A percentile compares a stretch with the other conserved stretches of the same genome.
phyloP scores from a whole-genome alignment of 139 green algal genomes.

The Micractinium conductrix region DNA sequence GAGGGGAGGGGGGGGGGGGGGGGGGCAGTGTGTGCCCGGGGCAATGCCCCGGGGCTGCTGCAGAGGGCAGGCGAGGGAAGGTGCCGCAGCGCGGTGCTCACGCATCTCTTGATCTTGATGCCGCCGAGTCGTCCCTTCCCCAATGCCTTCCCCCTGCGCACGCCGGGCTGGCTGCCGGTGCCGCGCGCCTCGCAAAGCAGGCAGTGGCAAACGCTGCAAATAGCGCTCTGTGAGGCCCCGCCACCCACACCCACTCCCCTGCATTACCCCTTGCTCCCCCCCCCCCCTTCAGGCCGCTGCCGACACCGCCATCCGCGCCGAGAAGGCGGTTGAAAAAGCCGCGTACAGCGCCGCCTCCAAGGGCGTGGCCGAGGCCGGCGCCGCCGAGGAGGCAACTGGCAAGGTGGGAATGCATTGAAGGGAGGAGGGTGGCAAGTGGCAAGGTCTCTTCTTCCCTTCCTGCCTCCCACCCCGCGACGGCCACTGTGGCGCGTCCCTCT shows the following conservation, averaged over 20 bases:
- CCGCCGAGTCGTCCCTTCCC: no score
- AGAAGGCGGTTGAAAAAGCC: neutral
- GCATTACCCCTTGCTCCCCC: neutral
- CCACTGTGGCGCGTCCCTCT: no score
- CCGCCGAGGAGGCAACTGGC: slow-evolving; percentile 13
- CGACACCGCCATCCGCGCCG: neutral
- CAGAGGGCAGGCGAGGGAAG: neutral
- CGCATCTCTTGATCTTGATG: no score
- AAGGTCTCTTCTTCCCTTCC: neutral
- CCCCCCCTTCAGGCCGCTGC: neutral
- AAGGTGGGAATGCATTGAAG: neutral
- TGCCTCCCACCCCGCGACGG: no score
- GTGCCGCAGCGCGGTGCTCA: neutral
- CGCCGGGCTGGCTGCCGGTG: no score
- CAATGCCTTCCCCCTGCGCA: neutral
- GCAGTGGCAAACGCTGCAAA: no score
- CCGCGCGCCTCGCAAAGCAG: no score
- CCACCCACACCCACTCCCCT: neutral
- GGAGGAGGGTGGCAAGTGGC: neutral
- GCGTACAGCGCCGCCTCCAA: neutral
- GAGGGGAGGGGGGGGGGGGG: neutral
- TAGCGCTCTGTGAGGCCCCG: neutral
- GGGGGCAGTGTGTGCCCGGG: neutral
- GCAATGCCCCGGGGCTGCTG: neutral
- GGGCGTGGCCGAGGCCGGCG: slow-evolving; percentile 5